Evolutionary conservation across 345 rosid genomes (phyloP).

Genomic region (Salix caprea): DNA sequence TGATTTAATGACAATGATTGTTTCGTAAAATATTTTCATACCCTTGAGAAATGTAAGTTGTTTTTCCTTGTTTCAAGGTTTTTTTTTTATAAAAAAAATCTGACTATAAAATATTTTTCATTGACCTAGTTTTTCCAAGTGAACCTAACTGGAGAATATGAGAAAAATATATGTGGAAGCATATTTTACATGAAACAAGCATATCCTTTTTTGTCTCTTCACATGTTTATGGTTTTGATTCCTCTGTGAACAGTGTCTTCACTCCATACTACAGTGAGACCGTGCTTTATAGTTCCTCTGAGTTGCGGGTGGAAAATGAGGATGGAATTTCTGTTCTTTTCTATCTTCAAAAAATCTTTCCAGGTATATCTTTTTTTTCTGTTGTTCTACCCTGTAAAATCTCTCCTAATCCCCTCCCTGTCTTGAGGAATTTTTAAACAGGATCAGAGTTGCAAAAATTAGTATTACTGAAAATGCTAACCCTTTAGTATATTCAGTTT

Average conservation of each 20-base stretch:
- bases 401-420: no score
- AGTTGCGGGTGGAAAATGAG: conserved; percentile 87
- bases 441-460: background rate
- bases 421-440: background rate
- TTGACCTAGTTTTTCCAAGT: no score
- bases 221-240: no score
- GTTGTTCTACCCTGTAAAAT: conserved; percentile 1
- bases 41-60: no score
- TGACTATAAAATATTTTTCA: no score
- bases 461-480: background rate
- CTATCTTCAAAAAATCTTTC: conserved; percentile 97
- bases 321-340: conserved; percentile 96
- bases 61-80: no score
- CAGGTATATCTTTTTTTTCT: conserved; percentile 47
- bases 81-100: background rate
- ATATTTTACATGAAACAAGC: no score
- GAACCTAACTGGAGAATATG: no score
- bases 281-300: conserved; percentile 87
- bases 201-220: background rate
- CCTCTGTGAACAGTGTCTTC: conserved; percentile 62
- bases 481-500: background rate
- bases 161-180: no score
- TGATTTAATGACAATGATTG: no score
- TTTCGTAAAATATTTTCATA: no score
- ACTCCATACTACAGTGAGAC: conserved; percentile 99